A percentile compares a stretch with the other conserved stretches of the same genome.
These are phyloP conservation scores for Tulasnella sp. DNA, from an alignment of 768 basidiomycete genomes.

Conservation along the genomic window DNA sequence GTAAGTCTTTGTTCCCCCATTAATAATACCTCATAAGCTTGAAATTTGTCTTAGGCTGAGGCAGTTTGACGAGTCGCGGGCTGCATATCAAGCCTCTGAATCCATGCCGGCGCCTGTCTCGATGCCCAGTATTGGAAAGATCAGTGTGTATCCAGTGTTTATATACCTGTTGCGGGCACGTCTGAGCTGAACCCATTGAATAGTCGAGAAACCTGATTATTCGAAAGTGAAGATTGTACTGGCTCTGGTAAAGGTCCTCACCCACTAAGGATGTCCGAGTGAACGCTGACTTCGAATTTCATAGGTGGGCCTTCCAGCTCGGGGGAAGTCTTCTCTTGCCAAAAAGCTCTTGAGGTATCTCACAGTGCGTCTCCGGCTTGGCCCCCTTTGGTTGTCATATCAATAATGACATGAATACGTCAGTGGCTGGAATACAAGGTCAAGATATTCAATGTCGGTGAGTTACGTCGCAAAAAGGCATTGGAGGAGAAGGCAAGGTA, in stretches of 20 bases:
- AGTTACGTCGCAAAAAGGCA: slow-evolving; percentile 82
- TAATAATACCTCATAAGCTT: not conserved
- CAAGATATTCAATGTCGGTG: slow-evolving; percentile 97
- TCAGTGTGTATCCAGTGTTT: slow-evolving; percentile 52
- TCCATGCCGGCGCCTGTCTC: slow-evolving; percentile 75
- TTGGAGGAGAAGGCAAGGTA: slow-evolving; percentile 64
- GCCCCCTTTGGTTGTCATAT: too few species aligned
- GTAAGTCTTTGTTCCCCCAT: not conserved
- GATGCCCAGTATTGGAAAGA: slow-evolving; percentile 84
- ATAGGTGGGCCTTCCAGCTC: slow-evolving; percentile 91
- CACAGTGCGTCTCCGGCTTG: slow-evolving; percentile 52
- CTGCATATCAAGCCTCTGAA: slow-evolving; percentile 66
- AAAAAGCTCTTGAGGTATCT: slow-evolving; percentile 97
- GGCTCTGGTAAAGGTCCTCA: slow-evolving; percentile 67
- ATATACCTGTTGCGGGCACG: slow-evolving; percentile 7
- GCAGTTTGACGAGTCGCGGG: slow-evolving; percentile 49
- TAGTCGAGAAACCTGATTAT: slow-evolving; percentile 95
- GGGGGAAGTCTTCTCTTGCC: slow-evolving; percentile 96
- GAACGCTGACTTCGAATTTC: not conserved
- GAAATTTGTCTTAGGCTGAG: slow-evolving; percentile 15
- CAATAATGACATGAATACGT: not conserved
- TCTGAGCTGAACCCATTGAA: not conserved
- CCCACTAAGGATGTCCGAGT: slow-evolving; percentile 8
- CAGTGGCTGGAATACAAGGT: slow-evolving; percentile 99
- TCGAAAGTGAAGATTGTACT: slow-evolving; percentile 98